Conservation (phyloP, 2,329 filamentous ascomycete species). For the Xylaria sp. region DNA sequence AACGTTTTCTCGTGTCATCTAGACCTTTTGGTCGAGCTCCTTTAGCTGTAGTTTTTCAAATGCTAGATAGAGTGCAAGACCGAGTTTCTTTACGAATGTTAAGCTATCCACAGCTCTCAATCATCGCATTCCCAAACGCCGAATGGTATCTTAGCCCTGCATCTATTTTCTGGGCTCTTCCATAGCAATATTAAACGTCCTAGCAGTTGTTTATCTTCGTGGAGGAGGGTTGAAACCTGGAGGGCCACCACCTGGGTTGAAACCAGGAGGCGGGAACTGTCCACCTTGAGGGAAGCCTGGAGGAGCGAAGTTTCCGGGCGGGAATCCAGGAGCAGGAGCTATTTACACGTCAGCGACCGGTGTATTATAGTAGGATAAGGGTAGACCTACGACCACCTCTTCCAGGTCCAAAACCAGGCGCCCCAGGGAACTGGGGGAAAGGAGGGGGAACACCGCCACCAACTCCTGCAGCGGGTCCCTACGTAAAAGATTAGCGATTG, state of each 20-base stretch:
- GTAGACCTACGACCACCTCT: constrained; percentile 65
- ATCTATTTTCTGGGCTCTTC: constrained; percentile 17
- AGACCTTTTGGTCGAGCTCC: constrained; percentile 24
- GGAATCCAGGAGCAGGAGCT: constrained; percentile 46
- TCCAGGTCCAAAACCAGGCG: constrained; percentile 60
- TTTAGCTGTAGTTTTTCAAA: constrained; percentile 35
- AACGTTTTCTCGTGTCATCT: constrained; percentile 9
- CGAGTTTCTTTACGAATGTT: constrained; percentile 37
- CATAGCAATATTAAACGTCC: constrained; percentile 27
- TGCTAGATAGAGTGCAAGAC: constrained; percentile 34
- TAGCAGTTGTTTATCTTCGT: constrained; percentile 59
- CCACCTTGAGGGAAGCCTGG: constrained; percentile 57
- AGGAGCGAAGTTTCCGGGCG: constrained; percentile 57
- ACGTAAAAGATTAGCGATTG: constrained; percentile 41
- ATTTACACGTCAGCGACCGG: constrained; percentile 35
- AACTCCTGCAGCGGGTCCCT: constrained; percentile 87
- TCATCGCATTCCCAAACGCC: constrained; percentile 49
- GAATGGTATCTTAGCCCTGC: constrained; percentile 38
- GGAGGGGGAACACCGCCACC: constrained; percentile 74
- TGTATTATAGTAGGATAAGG: constrained; percentile 12
- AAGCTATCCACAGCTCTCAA: constrained; percentile 41
- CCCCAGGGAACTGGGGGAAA: constrained; percentile 63
- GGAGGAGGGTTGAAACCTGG: constrained; percentile 81
- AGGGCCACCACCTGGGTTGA: constrained; percentile 61
- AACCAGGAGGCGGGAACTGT: constrained; percentile 62